Evolutionary conservation across 2,329 filamentous ascomycete species (phyloP), one percentile per base, ranked within the genome.

Genomic region (Pseudogymnoascus pannorum): DNA sequence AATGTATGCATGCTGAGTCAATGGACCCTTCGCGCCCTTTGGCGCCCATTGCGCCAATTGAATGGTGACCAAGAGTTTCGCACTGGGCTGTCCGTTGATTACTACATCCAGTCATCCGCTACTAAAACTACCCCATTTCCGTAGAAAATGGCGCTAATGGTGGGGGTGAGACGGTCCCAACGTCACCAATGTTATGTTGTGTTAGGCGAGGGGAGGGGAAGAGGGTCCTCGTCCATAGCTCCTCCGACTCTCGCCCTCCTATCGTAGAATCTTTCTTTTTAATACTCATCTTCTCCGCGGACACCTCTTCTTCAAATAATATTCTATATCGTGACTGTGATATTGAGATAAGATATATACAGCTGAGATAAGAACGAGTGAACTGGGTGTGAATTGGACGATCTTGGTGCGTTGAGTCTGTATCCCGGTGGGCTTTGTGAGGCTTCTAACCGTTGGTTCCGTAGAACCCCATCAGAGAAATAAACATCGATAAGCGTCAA

Each of bases 121-220:
- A 42, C 18, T 42, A 48, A 48, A 22, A 54, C 48, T 54, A 54
- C 26, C 48, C 48, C 48, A 33, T 54, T 54, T 54, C 48, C 48
- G 48, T 54, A 54, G 2, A 36, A 54, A 54, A 51, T 16, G n/a
- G 26, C 48, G 48, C 48, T 31, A 54, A 31, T 54, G 26, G 48
- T 54, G 48, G 48, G 35, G 48, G 48, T 54, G 44, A 54, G 44
- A 54, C 44, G 24, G 24, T 18, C 44, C 44, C 26, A 54, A 54
- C 48, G 48, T 54, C 48, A 54, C 48, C 48, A 54, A 54, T 54
- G 48, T 31, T 31, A 54, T 54, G 48, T 31, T 31, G n/a, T 31
- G 26, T 54, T 33, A 54, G 48, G 48, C 26, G 48, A 54, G 26
- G 24, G 48, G 26, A 5, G 48, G 48, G n/a, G 48, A 54, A 16